Conservation (phyloP, 2,329 filamentous ascomycete genomes). For the Penicillium verrucosum region DNA sequence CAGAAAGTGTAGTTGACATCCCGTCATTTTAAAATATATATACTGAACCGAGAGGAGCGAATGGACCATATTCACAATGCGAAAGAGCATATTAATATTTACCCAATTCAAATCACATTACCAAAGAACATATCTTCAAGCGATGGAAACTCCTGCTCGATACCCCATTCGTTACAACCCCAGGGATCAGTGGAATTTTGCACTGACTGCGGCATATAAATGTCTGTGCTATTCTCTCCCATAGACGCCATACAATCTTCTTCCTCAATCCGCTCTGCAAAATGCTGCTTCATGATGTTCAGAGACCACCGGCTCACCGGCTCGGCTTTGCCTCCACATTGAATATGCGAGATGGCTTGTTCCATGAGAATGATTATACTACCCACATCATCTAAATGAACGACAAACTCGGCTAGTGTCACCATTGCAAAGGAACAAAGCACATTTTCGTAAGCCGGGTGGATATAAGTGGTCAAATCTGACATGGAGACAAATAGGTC, state of each 20-base stretch:
- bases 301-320: conserved; percentile 18
- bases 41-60: background rate
- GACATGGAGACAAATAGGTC: background rate
- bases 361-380: background rate
- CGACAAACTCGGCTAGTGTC: background rate
- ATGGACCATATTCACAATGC: background rate
- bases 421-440: background rate
- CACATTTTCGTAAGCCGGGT: background rate
- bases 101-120: conserved; percentile 1
- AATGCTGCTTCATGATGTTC: conserved; percentile 14
- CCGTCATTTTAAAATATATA: background rate
- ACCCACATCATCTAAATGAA: background rate
- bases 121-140: conserved; percentile 20
- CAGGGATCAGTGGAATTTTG: background rate
- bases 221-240: background rate
- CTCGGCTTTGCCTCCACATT: conserved; percentile 16
- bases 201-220: background rate
- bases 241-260: background rate
- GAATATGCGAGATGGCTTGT: conserved; percentile 14
- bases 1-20: background rate
- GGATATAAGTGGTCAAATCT: background rate
- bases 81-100: background rate
- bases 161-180: conserved; percentile 6
- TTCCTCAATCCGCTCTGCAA: background rate
- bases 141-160: conserved; percentile 16